Base-by-base conservation (phyloP, 805 yeast genomes). In the Nadsonia fulvescens region DNA sequence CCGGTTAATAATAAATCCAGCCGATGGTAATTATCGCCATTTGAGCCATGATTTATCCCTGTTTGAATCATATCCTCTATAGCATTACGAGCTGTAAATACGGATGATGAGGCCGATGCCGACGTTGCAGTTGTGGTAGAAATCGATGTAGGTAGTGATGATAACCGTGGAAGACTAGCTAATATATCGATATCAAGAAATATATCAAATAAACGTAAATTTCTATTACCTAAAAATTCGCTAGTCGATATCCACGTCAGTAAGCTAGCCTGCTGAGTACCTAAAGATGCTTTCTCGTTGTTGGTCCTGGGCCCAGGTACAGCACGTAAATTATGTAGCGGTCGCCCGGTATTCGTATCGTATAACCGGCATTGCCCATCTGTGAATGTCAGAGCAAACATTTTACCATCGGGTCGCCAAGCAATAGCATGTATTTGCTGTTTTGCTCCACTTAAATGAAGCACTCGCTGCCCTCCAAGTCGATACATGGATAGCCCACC, bases 401-500 rank as follows among this genome's bases (percentile, higher is more conserved):
- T 19, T 29, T 38, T 37, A 3, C 63, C 63, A 33, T 55, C 56
- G 4, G 44, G 43, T 17, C 49, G 37, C 63, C 63, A 60, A 2
- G 33, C 27, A 4, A 44, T 18, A 7, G 15, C 17, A 8, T 31
- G 33, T 30, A 35, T 8, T 25, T 23, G 15, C 1, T 33, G 34
- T 3, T 32, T 29, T 4, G 45, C 44, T 26, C 54, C 46, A 23
- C 54, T 51, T 14, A 61, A 46, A 9, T 66, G 54, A 55, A 66
- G 67, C 4, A 67, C 63, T 12, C 63, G 37, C 32, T 61, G 63
- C 1, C 71, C 73, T 31, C 59, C 62, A 21, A 58, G 44, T 24
- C 78, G 56, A 35, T 61, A 65, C 6, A 70, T 57, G 52, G 66
- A 54, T 4, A 69, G 43, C 38, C 49, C 39, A 30, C 71, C 75